phyloP scores from a whole-genome alignment of 305 asterid genomes.

The Rubia peregrina region DNA sequence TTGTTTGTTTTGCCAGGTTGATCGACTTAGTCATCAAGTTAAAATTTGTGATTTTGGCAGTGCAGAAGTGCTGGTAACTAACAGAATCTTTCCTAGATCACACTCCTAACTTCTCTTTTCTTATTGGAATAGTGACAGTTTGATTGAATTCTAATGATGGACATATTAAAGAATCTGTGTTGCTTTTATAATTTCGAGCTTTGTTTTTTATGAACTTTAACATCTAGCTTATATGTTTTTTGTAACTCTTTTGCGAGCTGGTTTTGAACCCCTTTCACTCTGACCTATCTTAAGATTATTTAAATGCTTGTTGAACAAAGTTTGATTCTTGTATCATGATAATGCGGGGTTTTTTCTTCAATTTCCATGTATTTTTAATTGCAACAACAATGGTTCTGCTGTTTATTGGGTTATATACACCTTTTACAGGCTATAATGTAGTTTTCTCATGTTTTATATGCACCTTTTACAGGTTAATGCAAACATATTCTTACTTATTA shows the following conservation, averaged over 20 bases:
- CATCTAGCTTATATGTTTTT: not conserved
- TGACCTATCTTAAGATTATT: not conserved
- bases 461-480: no score
- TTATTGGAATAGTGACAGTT: not conserved
- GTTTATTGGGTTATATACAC: not conserved
- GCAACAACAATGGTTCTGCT: not conserved
- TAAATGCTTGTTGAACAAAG: not conserved
- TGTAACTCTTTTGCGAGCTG: not conserved
- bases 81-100: not conserved
- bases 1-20: constrained; percentile 43
- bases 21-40: constrained; percentile 69
- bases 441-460: constrained; percentile 3
- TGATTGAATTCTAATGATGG: not conserved
- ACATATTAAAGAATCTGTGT: not conserved
- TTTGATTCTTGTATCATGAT: not conserved
- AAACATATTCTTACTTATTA: no score
- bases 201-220: not conserved
- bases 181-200: not conserved
- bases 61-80: constrained; percentile 84
- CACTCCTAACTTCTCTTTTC: not conserved
- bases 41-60: constrained; percentile 96
- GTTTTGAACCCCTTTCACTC: not conserved
- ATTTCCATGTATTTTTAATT: no score
- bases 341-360: not conserved
- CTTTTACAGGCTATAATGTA: not conserved